Conservation (phyloP, 202 grass and related monocot species). For the Carex sylvatica region DNA sequence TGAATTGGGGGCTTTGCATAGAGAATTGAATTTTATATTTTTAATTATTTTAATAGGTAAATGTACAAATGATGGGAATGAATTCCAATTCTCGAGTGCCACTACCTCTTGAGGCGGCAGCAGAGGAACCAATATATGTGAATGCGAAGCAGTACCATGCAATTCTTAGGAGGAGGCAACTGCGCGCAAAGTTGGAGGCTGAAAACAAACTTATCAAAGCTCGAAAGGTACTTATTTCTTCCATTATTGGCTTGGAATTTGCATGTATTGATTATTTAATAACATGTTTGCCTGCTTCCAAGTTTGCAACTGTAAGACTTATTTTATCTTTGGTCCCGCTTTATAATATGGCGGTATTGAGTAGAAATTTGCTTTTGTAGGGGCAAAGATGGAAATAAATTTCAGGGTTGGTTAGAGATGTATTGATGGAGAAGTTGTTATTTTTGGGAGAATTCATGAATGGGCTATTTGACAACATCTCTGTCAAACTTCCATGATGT, state of each 20-base stretch:
- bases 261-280: neutral
- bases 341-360: neutral
- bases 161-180: slow-evolving; percentile 78
- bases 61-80: slow-evolving; percentile 55
- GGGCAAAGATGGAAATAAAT: neutral
- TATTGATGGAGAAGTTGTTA: neutral
- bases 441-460: neutral
- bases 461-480: neutral
- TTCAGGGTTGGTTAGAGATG: neutral
- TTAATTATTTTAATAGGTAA: slow-evolving; percentile 47
- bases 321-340: neutral
- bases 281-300: neutral
- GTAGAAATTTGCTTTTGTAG: neutral
- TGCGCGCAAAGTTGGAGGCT: slow-evolving; percentile 82
- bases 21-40: slow-evolving; percentile 7
- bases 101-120: slow-evolving; percentile 56
- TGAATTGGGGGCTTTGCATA: neutral
- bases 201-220: slow-evolving; percentile 75
- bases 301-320: neutral
- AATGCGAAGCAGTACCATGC: slow-evolving; percentile 86
- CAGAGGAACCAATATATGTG: slow-evolving; percentile 88
- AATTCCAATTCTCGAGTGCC: slow-evolving; percentile 54
- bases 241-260: neutral
- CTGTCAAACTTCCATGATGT: slow-evolving; percentile 8
- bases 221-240: slow-evolving; percentile 52